phyloP scores from a whole-genome alignment of 75 land plant genomes.

The Cryptomeria japonica region DNA sequence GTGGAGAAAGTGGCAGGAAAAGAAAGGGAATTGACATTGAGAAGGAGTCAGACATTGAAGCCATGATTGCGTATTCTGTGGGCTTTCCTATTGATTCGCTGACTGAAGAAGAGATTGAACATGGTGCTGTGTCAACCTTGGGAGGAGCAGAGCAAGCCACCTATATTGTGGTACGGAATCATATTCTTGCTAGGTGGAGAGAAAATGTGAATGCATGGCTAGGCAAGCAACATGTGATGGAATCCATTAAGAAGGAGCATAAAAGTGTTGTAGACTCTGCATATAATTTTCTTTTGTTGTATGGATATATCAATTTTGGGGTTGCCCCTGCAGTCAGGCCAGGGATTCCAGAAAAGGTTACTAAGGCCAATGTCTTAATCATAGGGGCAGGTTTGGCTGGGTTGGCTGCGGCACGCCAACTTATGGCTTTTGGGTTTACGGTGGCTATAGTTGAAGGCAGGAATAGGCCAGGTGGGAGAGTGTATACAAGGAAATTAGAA shows the following conservation, averaged over 20 bases:
- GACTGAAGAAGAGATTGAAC: slow-evolving; percentile 79
- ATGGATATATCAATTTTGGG: slow-evolving; percentile 95
- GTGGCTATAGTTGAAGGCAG: slow-evolving; percentile 82
- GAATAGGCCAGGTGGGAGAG: slow-evolving; percentile 88
- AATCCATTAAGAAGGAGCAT: slow-evolving; percentile 70
- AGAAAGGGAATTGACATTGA: slow-evolving; percentile 52
- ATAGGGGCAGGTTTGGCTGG: slow-evolving; percentile 95
- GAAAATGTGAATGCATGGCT: slow-evolving; percentile 64
- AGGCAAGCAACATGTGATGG: slow-evolving; percentile 57
- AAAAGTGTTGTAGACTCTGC: slow-evolving; percentile 67
- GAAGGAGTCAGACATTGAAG: slow-evolving; percentile 75
- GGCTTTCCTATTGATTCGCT: slow-evolving; percentile 88
- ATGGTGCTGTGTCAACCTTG: slow-evolving; percentile 58
- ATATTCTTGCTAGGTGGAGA: slow-evolving; percentile 83
- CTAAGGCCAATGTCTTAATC: slow-evolving; percentile 62
- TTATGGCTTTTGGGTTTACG: slow-evolving; percentile 79
- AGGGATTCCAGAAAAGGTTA: slow-evolving; percentile 41
- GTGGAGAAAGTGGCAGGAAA: slow-evolving; percentile 33
- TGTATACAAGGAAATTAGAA: slow-evolving; percentile 70
- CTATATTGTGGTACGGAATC: slow-evolving; percentile 87
- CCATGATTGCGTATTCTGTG: slow-evolving; percentile 78
- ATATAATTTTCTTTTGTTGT: slow-evolving; percentile 68
- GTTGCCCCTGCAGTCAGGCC: slow-evolving; percentile 66
- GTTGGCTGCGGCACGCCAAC: slow-evolving; percentile 83
- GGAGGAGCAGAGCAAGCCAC: slow-evolving; percentile 74